Evolutionary conservation across 768 basidiomycete species (phyloP).

Genomic region (Tricholoma terreum): DNA sequence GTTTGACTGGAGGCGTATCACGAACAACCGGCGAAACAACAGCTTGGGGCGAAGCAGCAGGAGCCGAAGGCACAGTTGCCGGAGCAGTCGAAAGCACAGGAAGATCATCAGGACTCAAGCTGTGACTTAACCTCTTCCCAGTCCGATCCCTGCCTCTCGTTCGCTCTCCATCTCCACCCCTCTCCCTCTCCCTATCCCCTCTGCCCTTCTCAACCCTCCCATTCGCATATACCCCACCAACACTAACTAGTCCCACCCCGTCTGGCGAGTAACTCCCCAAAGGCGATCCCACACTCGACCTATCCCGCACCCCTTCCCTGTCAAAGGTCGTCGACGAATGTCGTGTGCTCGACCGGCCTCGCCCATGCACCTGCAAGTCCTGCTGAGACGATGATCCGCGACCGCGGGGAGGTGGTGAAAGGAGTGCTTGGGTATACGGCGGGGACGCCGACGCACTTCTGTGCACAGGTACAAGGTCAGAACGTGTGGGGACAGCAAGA

Average conservation of each 20-base stretch:
- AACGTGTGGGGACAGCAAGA: constrained; percentile 16
- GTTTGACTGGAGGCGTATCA: not conserved
- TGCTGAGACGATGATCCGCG: constrained; percentile 23
- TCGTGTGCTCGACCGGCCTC: constrained; percentile 56
- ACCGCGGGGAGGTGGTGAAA: constrained; percentile 27
- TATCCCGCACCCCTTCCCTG: constrained; percentile 27
- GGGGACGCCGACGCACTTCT: constrained; percentile 22
- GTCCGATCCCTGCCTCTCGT: constrained; percentile 42
- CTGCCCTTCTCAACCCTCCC: constrained; percentile 30
- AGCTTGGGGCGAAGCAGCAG: not conserved
- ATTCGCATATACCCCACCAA: constrained; percentile 25
- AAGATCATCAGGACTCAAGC: constrained; percentile 35
- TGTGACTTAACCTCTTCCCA: constrained; percentile 36
- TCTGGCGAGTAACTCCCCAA: constrained; percentile 29
- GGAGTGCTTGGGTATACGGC: constrained; percentile 11
- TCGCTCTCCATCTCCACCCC: constrained; percentile 20
- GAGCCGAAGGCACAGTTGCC: not conserved
- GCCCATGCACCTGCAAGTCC: constrained; percentile 24
- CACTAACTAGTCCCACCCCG: constrained; percentile 17
- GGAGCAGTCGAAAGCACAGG: constrained; percentile 19
- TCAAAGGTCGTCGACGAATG: constrained; percentile 55
- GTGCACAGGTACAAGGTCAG: constrained; percentile 15
- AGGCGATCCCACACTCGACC: constrained; percentile 15
- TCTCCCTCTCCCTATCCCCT: constrained; percentile 19
- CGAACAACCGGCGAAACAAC: not conserved